Percentiles rank a stretch among this genome's conserved stretches.
phyloP scores from a whole-genome alignment of 192 early-diverging fungal species.

The Allomyces macrogynus region DNA sequence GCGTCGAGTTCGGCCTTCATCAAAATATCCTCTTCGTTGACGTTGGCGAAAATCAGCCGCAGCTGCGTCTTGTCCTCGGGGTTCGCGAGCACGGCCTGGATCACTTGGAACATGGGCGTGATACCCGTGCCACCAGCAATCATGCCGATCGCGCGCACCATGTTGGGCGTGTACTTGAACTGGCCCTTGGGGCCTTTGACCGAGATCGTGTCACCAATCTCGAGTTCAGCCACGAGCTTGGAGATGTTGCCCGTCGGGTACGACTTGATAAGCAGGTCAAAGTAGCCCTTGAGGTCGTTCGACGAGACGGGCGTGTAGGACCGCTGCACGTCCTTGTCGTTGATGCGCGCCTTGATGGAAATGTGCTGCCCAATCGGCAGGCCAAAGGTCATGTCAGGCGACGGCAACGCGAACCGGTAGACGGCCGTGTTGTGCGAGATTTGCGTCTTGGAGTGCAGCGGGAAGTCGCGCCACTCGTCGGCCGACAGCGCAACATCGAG shows the following conservation, averaged over 20 bases:
- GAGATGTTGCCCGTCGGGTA: constrained; percentile 68
- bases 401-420: constrained; percentile 69
- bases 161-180: constrained; percentile 68
- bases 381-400: constrained; percentile 44
- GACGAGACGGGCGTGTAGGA: constrained; percentile 81
- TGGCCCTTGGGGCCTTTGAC: constrained; percentile 79
- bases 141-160: constrained; percentile 64
- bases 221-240: constrained; percentile 41
- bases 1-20: constrained; percentile 61
- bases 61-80: constrained; percentile 71
- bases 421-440: constrained; percentile 72
- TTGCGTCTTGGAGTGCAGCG: constrained; percentile 51
- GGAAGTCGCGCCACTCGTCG: constrained; percentile 54
- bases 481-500: constrained; percentile 35
- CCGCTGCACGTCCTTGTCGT: constrained; percentile 62
- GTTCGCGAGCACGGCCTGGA: constrained; percentile 65
- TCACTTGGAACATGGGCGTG: constrained; percentile 87
- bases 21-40: constrained; percentile 70
- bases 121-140: constrained; percentile 91
- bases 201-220: constrained; percentile 48
- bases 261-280: constrained; percentile 82
- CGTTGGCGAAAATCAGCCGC: constrained; percentile 82
- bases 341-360: constrained; percentile 59
- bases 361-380: constrained; percentile 87
- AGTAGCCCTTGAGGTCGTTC: constrained; percentile 65